Base-by-base conservation (phyloP, 306 rosid species). In the Fragaria ananassa region DNA sequence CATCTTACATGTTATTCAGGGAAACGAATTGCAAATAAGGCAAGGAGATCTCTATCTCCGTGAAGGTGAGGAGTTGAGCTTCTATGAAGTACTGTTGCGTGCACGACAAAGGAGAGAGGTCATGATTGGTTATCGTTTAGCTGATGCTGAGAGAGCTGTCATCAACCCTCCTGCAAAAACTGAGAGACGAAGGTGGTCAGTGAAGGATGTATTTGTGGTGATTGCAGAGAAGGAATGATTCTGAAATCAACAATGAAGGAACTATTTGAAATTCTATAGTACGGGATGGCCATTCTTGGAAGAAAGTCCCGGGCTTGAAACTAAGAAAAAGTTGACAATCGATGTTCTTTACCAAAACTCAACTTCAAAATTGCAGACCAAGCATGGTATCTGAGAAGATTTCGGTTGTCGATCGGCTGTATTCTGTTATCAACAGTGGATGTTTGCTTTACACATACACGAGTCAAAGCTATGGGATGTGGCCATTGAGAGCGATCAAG, bases 1-100 rank as follows among this genome's bases (percentile, higher is more conserved):
- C 58, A 11, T 29, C 54, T 27, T 57, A 45, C 61, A 1, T 68
- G 65, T 64, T 75, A 44, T 31, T 61, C 87, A 93, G 98, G 98
- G 98, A 63, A 93, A 91, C 75, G 97, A 91, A 87, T 78, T 93
- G 89, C 97, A 93, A 58, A 91, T 91, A 81, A 89, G 95, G 81
- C 95, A 78, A 77, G 95, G 95, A 63, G 95, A 93, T 88, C 74
- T 91, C 3, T 93, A 88, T 82, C 88, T 88, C 17, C 77, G 78
- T 57, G 95, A 93, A 72, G 89, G 93, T 12, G 93, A 91, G 86
- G 93, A 91, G 41, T 75, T 93, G 78, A 93, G 93, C 80, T 93
- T 93, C 74, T 89, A 88, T 80, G 98, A 93, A 74, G 79, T 91
- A 89, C 82, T 89, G 69, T 76, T 89, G 73, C 85, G 93, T 47